Conservation (phyloP, 2,329 filamentous ascomycete species). For the Botrytis galanthina region DNA sequence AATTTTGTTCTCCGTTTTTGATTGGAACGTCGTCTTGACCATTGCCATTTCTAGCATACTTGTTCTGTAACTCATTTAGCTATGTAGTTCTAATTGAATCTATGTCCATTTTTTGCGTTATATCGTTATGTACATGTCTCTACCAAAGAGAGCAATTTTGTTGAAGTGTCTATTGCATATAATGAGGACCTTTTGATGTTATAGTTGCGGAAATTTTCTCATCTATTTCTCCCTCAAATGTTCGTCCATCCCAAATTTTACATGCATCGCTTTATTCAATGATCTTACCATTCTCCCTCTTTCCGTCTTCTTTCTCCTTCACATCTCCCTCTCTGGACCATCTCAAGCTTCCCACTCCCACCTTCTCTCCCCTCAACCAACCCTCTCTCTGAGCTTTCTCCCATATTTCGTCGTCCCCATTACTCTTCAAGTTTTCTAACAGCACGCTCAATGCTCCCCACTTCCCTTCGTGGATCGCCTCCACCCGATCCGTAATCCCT, state of each 20-base stretch:
- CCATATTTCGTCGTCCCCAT: background rate
- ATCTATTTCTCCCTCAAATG: background rate
- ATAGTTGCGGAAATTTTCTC: background rate
- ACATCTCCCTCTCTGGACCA: background rate
- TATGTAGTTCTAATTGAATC: background rate
- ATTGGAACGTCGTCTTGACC: background rate
- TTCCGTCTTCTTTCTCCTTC: background rate
- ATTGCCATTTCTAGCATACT: background rate
- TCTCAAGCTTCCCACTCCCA: background rate
- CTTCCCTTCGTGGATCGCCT: background rate
- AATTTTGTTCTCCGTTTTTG: background rate
- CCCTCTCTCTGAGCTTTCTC: background rate
- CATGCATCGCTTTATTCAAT: background rate
- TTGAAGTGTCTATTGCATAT: background rate
- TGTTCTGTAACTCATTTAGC: background rate
- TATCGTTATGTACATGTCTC: background rate
- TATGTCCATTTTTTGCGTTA: background rate
- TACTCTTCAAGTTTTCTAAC: background rate
- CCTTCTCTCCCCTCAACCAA: background rate
- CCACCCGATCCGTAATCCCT: background rate
- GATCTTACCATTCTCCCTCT: background rate
- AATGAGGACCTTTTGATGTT: background rate
- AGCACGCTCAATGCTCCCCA: background rate
- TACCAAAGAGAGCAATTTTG: background rate
- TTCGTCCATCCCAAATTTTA: background rate